phyloP scores from a whole-genome alignment of 2,329 filamentous ascomycete species.

The Arthrinium phaeospermum region DNA sequence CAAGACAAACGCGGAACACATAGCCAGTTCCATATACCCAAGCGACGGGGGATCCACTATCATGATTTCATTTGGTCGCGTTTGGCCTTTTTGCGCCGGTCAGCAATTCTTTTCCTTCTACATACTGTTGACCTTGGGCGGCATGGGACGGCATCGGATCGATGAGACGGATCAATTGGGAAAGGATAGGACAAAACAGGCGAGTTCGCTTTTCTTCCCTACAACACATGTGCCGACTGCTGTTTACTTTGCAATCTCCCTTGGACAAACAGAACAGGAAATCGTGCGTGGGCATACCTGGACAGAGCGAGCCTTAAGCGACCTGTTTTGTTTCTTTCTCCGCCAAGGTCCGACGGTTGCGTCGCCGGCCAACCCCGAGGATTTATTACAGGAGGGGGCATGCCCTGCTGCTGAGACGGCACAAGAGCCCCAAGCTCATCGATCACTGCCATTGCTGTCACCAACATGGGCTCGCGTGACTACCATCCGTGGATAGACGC shows the following conservation, averaged over 20 bases:
- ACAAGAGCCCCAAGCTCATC: slow-evolving; percentile 3
- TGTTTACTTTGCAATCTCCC: not conserved
- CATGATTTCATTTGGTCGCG: not conserved
- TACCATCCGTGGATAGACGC: slow-evolving; percentile 8
- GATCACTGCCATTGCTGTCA: slow-evolving; percentile 10
- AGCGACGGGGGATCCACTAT: not conserved
- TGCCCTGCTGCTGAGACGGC: slow-evolving; percentile 9
- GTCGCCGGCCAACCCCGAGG: not conserved
- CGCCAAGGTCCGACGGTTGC: slow-evolving; percentile 13
- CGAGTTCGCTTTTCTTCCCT: slow-evolving; percentile 8
- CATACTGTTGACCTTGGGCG: not conserved
- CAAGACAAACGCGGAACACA: not conserved
- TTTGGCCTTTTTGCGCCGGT: not conserved
- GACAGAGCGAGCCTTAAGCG: slow-evolving; percentile 13
- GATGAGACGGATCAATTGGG: not conserved
- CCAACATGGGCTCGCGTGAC: slow-evolving; percentile 7
- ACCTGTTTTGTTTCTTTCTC: not conserved
- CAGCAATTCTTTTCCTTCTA: not conserved
- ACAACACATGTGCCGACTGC: not conserved
- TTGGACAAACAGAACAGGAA: slow-evolving; percentile 8
- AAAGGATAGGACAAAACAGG: slow-evolving; percentile 9
- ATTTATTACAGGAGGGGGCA: slow-evolving; percentile 5
- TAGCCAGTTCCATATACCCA: not conserved
- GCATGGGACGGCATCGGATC: not conserved
- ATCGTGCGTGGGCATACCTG: not conserved